These are phyloP conservation scores for Cercospora beticola DNA, from an alignment of 2,329 filamentous ascomycete species.

Conservation along the genomic window DNA sequence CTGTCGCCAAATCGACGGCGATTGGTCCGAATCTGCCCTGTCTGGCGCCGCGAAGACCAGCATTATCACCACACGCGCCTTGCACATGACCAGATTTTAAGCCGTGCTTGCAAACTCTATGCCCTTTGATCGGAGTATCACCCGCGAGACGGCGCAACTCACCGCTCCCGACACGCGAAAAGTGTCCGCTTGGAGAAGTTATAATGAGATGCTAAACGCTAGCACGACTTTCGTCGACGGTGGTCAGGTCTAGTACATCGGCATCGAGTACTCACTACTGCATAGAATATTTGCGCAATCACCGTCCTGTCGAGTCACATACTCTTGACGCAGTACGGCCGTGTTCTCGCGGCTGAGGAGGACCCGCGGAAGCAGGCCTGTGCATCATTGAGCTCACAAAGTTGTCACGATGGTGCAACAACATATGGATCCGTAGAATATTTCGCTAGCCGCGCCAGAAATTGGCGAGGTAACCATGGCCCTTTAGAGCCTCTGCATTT, in stretches of 20 bases:
- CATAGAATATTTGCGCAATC: neutral
- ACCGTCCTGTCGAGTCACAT: too few relatives aligned
- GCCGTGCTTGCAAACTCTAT: neutral
- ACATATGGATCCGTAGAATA: neutral
- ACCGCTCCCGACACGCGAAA: neutral
- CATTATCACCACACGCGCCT: neutral
- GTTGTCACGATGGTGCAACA: neutral
- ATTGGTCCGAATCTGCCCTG: neutral
- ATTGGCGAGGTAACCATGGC: neutral
- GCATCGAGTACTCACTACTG: neutral
- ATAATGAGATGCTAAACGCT: neutral
- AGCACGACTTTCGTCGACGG: neutral
- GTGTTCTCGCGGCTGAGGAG: neutral
- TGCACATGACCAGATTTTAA: neutral
- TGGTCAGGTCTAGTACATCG: neutral
- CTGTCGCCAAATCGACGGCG: neutral
- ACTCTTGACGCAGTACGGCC: too few relatives aligned
- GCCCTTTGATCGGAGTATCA: neutral
- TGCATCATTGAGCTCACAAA: neutral
- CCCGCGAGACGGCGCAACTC: neutral
- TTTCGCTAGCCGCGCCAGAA: neutral
- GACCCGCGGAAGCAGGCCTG: neutral
- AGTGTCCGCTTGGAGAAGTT: neutral
- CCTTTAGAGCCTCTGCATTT: neutral
- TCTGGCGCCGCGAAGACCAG: neutral